These are phyloP conservation scores for Pythium brachiatum DNA, from an alignment of 352 stramenopile species.

Conservation along the genomic window DNA sequence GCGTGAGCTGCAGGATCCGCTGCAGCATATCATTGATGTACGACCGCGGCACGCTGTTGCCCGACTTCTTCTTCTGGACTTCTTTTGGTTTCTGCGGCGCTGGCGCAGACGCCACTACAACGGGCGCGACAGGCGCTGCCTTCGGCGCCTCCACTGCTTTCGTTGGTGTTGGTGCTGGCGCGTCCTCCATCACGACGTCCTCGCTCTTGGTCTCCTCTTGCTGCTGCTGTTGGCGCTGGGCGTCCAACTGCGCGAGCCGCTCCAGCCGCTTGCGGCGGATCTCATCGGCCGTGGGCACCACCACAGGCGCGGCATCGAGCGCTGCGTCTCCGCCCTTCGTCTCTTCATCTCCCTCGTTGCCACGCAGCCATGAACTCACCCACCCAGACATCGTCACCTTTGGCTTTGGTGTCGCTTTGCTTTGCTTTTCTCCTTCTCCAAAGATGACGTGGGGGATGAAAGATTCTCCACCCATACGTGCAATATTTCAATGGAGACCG, in stretches of 20 bases:
- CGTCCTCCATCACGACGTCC: slow-evolving; percentile 24
- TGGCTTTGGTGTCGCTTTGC: not conserved
- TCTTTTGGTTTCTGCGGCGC: slow-evolving; percentile 31
- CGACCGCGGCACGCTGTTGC: slow-evolving; percentile 24
- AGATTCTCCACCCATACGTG: not conserved
- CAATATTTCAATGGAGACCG: not conserved
- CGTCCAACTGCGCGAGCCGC: slow-evolving; percentile 59
- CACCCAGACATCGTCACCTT: slow-evolving; percentile 27
- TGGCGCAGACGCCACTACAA: not conserved
- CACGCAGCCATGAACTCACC: slow-evolving; percentile 31
- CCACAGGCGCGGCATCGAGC: slow-evolving; percentile 13
- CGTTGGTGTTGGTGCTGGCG: not conserved
- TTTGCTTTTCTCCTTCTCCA: not conserved
- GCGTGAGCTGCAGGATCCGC: slow-evolving; percentile 62
- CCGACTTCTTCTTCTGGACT: slow-evolving; percentile 33
- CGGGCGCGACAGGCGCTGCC: slow-evolving; percentile 10
- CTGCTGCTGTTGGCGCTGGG: slow-evolving; percentile 32
- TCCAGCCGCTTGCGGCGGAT: slow-evolving; percentile 49
- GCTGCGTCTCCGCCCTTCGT: slow-evolving; percentile 22
- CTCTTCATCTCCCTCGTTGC: slow-evolving; percentile 28
- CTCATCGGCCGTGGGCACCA: slow-evolving; percentile 29
- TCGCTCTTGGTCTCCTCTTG: slow-evolving; percentile 18
- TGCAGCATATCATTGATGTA: slow-evolving; percentile 81
- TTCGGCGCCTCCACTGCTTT: not conserved
- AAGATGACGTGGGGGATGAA: not conserved